Percentiles rank a stretch among this genome's conserved stretches.
Conservation (phyloP, 2,329 filamentous ascomycete species). For the Fusarium buharicum region DNA sequence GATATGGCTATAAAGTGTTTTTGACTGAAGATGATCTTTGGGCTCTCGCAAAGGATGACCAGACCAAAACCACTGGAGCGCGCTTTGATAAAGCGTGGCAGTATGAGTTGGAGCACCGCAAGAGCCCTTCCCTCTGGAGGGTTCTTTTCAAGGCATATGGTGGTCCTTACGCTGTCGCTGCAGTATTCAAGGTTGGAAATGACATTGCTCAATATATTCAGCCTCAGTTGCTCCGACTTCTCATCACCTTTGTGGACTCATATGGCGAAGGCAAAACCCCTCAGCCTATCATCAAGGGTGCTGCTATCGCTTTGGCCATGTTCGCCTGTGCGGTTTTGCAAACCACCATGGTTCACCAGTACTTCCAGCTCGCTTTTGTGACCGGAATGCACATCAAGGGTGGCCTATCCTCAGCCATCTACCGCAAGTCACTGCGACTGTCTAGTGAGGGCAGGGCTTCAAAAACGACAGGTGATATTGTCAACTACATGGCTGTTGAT, state of each 20-base stretch:
- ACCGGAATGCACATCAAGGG: constrained; percentile 98
- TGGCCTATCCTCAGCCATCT: constrained; percentile 88
- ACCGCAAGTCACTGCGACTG: constrained; percentile 86
- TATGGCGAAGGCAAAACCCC: constrained; percentile 71
- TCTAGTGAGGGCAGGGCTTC: constrained; percentile 91
- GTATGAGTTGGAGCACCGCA: constrained; percentile 74
- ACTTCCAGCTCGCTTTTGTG: constrained; percentile 94
- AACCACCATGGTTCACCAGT: constrained; percentile 93
- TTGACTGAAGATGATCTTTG: constrained; percentile 95
- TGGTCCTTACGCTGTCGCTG: constrained; percentile 81
- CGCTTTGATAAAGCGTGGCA: constrained; percentile 81
- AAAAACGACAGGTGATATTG: constrained; percentile 96
- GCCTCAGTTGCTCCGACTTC: constrained; percentile 84
- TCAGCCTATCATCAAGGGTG: constrained; percentile 84
- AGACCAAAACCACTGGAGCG: constrained; percentile 77
- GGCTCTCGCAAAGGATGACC: constrained; percentile 85
- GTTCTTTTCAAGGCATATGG: constrained; percentile 87
- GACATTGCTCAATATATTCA: constrained; percentile 89
- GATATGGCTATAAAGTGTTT: constrained; percentile 88
- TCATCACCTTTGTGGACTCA: constrained; percentile 87
- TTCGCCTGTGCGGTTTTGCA: constrained; percentile 87
- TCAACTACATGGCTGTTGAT: constrained; percentile 99
- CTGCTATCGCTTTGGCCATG: constrained; percentile 90
- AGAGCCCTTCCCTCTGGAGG: constrained; percentile 79
- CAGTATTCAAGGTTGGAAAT: constrained; percentile 88